Evolutionary conservation across 129 eudicot genomes (phyloP), one percentile per base, ranked within the genome.

Genomic region (Saposhnikovia divaricata): DNA sequence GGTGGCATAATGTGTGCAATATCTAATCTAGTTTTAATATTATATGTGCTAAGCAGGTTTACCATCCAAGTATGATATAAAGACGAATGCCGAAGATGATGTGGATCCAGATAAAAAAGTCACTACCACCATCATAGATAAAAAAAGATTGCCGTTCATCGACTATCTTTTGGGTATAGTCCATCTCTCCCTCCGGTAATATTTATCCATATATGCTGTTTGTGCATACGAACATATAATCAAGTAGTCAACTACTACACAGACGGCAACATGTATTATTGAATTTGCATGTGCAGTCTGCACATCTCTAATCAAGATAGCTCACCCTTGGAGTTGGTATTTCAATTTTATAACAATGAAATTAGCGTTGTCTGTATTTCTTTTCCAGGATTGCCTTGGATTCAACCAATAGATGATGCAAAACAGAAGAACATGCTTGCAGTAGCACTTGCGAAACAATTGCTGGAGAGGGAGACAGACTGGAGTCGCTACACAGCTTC

Each of bases 371-470:
- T 68, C 42, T 13, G 19, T 5, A 31, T 31, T 45, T 48, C 6
- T 44, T 76, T 76, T 14, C 0, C 6, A 76, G 79, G 47, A 18
- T 76, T 23, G 79, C 66, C 66, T 51, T 76, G 79, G 79, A 16
- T 76, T 45, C 40, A 40, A 76, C 39, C 59, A 51, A 55, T 76
- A 38, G 59, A 76, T 31, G 46, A 50, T 76, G 21, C 79, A 76
- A 76, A 76, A 5, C 79, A 76, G 21, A 76, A 27, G 59, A 38
- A 76, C 68, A 50, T 5, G 43, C 59, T 76, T 34, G 79, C 79
- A 76, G n/a, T 76, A 18, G 68, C 45, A 48, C 63, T 76, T 38
- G 79, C 66, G 1, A 50, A 50, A 50, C 59, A 59, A 51, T 16
- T 76, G 63, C 79, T 76, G 51, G 38, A 44, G 37, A 14, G 9